phyloP scores from a whole-genome alignment of 1,139 yeast species.

The Lipomyces yarrowii region DNA sequence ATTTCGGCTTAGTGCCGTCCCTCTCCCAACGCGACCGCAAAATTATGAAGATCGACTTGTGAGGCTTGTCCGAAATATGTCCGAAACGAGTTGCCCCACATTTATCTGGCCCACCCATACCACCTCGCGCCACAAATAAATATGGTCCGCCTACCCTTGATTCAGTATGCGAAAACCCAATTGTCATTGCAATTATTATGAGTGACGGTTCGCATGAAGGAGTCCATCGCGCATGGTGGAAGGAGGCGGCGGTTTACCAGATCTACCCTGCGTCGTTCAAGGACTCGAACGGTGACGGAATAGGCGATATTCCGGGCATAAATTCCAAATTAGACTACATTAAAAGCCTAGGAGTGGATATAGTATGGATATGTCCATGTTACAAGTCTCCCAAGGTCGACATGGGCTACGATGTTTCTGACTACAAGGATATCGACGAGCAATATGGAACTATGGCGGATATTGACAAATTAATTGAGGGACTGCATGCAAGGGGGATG shows the following conservation, averaged over 20 bases:
- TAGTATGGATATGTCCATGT: conserved; percentile 62
- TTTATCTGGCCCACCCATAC: background rate
- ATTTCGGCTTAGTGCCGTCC: too few species aligned
- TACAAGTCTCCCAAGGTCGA: conserved; percentile 63
- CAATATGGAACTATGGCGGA: conserved; percentile 58
- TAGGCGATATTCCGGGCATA: conserved; percentile 61
- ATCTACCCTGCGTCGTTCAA: conserved; percentile 61
- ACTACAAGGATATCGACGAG: conserved; percentile 55
- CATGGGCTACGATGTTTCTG: conserved; percentile 65
- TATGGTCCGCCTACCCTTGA: background rate
- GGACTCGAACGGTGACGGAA: conserved; percentile 57
- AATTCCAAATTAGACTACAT: conserved; percentile 56
- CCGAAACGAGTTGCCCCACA: background rate
- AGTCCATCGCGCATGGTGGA: conserved; percentile 3
- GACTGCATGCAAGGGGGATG: conserved; percentile 54
- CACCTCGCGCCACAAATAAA: background rate
- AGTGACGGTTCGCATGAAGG: background rate
- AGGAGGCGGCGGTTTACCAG: conserved; percentile 18
- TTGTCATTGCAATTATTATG: background rate
- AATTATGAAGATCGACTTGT: too few species aligned
- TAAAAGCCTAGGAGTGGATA: conserved; percentile 54
- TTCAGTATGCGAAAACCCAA: background rate
- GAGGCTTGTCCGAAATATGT: background rate
- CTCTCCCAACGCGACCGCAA: too few species aligned
- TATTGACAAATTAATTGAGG: conserved; percentile 54